phyloP scores from a whole-genome alignment of 1,284 basidiomycete genomes.

The Stygiomarasmius scandens region DNA sequence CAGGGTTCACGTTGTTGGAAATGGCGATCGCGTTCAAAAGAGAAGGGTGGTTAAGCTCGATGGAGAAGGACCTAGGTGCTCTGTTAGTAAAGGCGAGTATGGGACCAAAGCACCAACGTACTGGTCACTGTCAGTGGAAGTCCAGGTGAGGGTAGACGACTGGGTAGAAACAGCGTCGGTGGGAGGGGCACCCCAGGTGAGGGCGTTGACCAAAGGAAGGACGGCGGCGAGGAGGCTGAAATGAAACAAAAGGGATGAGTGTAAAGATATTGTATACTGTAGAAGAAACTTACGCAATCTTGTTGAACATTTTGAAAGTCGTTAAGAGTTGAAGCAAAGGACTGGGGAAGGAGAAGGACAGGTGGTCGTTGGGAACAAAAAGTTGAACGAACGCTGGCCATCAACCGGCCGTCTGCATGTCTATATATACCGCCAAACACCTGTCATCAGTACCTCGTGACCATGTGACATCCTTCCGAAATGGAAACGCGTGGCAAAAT shows the following conservation, averaged over 20 bases:
- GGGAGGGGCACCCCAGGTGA: not conserved
- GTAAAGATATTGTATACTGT: too few species aligned
- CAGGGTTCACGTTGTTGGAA: conserved; percentile 56
- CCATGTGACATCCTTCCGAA: not conserved
- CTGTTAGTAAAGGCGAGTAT: not conserved
- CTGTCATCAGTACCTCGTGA: not conserved
- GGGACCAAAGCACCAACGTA: not conserved
- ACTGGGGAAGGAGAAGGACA: not conserved
- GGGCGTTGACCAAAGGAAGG: conserved; percentile 7
- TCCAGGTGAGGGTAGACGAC: conserved; percentile 1
- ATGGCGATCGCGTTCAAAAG: conserved; percentile 63
- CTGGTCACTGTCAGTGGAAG: conserved; percentile 1
- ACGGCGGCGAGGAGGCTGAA: conserved; percentile 8
- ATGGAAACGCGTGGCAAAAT: not conserved
- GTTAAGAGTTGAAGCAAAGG: not conserved
- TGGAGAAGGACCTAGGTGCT: conserved; percentile 27
- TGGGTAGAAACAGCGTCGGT: conserved; percentile 10
- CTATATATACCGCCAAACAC: not conserved
- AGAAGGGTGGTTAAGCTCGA: conserved; percentile 47
- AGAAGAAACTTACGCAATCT: conserved; percentile 1
- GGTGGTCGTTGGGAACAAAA: not conserved
- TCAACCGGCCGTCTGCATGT: not conserved
- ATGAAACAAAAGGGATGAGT: not conserved
- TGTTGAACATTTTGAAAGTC: conserved; percentile 10
- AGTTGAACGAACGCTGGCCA: not conserved